These are phyloP conservation scores for Xylaria palmicola DNA, from an alignment of 495 filamentous ascomycete genomes.

Conservation along the genomic window DNA sequence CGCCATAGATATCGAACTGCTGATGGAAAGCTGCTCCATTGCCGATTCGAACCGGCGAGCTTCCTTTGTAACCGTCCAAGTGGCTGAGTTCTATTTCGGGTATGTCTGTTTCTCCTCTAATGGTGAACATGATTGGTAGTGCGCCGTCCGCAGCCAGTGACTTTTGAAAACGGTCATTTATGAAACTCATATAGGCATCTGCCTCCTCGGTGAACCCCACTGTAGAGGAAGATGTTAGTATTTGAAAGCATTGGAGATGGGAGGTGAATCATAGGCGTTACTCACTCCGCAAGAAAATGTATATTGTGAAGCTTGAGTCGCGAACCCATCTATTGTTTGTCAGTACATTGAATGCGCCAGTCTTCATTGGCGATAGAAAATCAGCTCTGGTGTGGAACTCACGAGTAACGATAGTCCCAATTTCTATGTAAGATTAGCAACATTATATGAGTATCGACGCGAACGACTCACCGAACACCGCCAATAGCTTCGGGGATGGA, in stretches of 20 bases:
- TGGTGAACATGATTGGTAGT: slow-evolving; percentile 78
- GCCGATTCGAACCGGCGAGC: slow-evolving; percentile 68
- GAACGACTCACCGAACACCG: slow-evolving; percentile 46
- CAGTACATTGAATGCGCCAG: neutral
- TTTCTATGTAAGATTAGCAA: slow-evolving; percentile 46
- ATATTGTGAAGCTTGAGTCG: slow-evolving; percentile 72
- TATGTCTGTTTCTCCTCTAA: slow-evolving; percentile 68
- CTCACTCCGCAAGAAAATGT: slow-evolving; percentile 62
- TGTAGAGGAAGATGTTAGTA: neutral
- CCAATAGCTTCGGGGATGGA: slow-evolving; percentile 73
- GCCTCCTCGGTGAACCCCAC: slow-evolving; percentile 71
- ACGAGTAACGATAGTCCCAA: slow-evolving; percentile 72
- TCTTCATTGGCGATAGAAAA: neutral
- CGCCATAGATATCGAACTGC: slow-evolving; percentile 75
- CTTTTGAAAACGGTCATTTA: slow-evolving; percentile 62
- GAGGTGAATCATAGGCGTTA: neutral
- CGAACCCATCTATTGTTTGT: slow-evolving; percentile 55
- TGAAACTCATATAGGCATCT: slow-evolving; percentile 72
- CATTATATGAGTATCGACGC: neutral
- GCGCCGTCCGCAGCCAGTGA: slow-evolving; percentile 46
- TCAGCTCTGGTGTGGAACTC: neutral
- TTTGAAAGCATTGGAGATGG: neutral
- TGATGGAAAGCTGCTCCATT: slow-evolving; percentile 73
- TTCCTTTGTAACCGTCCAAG: slow-evolving; percentile 65
- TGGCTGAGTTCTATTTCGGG: slow-evolving; percentile 65